Base-by-base conservation (phyloP, 2,329 filamentous ascomycete species). In the Clonostachys solani region DNA sequence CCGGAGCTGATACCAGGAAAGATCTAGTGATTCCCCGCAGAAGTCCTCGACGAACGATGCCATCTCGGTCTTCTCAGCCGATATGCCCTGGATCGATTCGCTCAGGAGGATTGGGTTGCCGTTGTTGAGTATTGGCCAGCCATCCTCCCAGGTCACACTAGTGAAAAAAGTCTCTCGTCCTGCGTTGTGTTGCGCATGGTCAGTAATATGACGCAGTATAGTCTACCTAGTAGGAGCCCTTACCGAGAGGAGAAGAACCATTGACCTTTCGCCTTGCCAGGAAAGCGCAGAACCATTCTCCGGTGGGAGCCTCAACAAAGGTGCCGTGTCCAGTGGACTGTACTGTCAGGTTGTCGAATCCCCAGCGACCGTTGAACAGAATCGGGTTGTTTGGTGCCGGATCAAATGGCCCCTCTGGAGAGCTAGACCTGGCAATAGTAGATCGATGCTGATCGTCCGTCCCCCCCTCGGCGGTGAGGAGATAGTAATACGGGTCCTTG, bases 391-490 rank as follows among this genome's bases (percentile, higher is more conserved):
- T 59, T 1, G 68, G 67, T 1, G 64, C 36, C 17, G 36, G 12
- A 43, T 70, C 65, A 46, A 72, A 78, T 0, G 74, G 74, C 0
- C 73, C 74, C 36, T 47, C 62, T 5, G 74, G 53, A 37, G 58
- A 50, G 7, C 51, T 55, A 1, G 71, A 64, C 5, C 72, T 63
- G 0, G 73, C 71, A 33, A 76, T 71, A 4, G 65, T 71, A 33
- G 70, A 59, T 41, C 62, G 61, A 45, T 76, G 73, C 17, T 64
- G 54, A 1, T 55, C 58, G 36, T 58, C 62, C 3, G 74, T 77
- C 2, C 75, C 75, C 0, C 74, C 75, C 50, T 78, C 73, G 0
- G 74, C 72, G 2, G 71, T 72, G 43, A 75, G 62, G 12, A 78
- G 63, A 47, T 77, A 78, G 50, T 73, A 77, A 40, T 63, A 74